Evolutionary conservation across 1,139 yeast genomes (phyloP), one percentile per base, ranked within the genome.

Genomic region (Suhomyces panamericanus): DNA sequence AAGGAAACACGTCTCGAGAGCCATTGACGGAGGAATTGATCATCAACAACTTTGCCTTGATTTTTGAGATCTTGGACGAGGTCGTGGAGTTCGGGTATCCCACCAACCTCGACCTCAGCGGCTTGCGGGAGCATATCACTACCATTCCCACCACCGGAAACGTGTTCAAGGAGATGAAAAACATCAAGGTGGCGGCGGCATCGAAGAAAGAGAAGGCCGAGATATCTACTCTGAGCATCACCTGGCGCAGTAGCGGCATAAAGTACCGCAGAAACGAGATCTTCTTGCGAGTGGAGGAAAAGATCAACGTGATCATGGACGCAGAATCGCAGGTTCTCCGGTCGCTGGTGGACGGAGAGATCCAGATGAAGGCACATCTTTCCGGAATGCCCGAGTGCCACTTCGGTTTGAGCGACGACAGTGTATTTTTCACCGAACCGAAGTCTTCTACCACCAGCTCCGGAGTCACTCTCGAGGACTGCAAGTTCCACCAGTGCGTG

Each of bases 401-500:
- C 38, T 79, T 85, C 58, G 88, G 87, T 0, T 66, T 85, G 45
- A 77, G 78, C 52, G 85, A 80, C 47, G 70, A 67, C 40, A 62
- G 66, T 32, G 51, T 65, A 15, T 49, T 66, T 32, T 46, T 42
- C 39, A 42, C 46, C 9, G 49, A 42, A 26, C 11, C 39, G 1
- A 30, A 24, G 7, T 10, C 32, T 14, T 36, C 44, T 58, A 22
- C 33, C 10, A 24, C 33, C 2, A 40, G 38, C 26, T 20, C 40
- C 78, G 80, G 75, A 36, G 88, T 82, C 16, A 63, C 73, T 1
- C 65, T 89, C 12, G 88, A 85, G 54, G 96, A 89, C 61, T 83
- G 89, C 56, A 89, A 87, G 54, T 87, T 91, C 65, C 98, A 93
- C 64, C 95, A 88, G 56, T 86, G 96, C 63, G 96, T 88, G 30